Conservation (phyloP, 768 basidiomycete genomes). For the Hirschioporus abietinus region DNA sequence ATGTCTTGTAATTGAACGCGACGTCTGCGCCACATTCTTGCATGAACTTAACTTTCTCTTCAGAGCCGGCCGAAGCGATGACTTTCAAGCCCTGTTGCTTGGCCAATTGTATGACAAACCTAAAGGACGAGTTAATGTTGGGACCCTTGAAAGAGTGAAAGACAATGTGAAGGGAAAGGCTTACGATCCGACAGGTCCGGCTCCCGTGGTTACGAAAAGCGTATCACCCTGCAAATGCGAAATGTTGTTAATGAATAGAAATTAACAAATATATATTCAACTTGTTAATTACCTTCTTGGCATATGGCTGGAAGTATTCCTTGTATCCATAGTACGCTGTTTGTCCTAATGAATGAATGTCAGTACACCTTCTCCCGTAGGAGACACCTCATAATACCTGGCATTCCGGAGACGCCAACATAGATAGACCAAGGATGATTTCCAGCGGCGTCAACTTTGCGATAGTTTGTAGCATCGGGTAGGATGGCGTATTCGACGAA, state of each 20-base stretch:
- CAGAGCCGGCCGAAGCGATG: constrained; percentile 35
- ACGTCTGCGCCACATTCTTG: constrained; percentile 29
- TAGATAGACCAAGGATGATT: constrained; percentile 45
- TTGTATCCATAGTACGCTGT: constrained; percentile 37
- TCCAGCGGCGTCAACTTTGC: constrained; percentile 31
- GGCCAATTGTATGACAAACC: constrained; percentile 31
- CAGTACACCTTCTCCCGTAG: not conserved
- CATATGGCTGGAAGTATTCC: constrained; percentile 24
- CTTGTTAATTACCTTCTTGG: constrained; percentile 30
- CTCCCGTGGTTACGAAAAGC: constrained; percentile 5
- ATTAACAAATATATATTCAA: not conserved
- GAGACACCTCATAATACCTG: constrained; percentile 14
- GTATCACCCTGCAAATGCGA: not conserved
- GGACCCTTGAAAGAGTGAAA: not conserved
- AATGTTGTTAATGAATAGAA: not conserved
- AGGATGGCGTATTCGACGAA: constrained; percentile 37
- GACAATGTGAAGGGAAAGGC: not conserved
- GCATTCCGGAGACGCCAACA: constrained; percentile 46
- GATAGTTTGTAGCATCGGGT: constrained; percentile 17
- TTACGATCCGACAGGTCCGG: constrained; percentile 3
- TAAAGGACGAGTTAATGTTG: not conserved
- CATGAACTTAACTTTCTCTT: constrained; percentile 35
- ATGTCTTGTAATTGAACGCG: constrained; percentile 28
- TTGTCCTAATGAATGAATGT: constrained; percentile 18
- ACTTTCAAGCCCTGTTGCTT: constrained; percentile 35